Conservation (phyloP, 306 rosid genomes). For the Citrullus colocynthis region DNA sequence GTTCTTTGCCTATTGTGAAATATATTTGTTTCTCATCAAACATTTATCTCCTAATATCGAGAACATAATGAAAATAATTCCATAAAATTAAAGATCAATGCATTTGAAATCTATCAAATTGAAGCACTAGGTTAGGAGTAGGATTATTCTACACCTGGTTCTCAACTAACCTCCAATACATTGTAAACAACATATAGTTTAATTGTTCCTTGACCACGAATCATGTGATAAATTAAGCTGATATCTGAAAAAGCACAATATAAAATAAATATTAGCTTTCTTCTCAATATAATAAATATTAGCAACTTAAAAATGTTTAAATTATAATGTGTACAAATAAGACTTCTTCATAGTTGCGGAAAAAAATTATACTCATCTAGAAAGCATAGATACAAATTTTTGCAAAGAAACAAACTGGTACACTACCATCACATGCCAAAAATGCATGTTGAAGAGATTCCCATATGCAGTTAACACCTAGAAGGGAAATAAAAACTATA, state of each 20-base stretch:
- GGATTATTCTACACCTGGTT: conserved; percentile 11
- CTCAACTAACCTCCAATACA: conserved; percentile 70
- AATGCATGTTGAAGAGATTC: not conserved
- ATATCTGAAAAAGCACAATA: conserved; percentile 43
- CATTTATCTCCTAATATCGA: not conserved
- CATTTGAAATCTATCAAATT: not conserved
- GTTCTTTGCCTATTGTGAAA: not conserved
- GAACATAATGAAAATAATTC: not conserved
- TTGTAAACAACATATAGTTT: conserved; percentile 92
- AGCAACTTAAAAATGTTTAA: not conserved
- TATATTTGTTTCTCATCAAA: not conserved
- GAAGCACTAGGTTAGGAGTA: not conserved
- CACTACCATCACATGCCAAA: not conserved
- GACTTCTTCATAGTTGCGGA: not conserved
- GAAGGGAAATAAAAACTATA: not conserved
- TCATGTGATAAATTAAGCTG: conserved; percentile 99
- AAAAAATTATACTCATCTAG: not conserved
- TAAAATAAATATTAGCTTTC: not conserved
- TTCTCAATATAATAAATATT: no score
- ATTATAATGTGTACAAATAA: not conserved
- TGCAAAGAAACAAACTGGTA: not conserved
- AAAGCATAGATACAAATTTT: not conserved
- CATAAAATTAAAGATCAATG: not conserved
- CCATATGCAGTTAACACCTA: not conserved
- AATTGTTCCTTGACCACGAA: conserved; percentile 96